A percentile compares a stretch with the other conserved stretches of the same genome.
phyloP scores from a whole-genome alignment of 495 filamentous ascomycete species.

The Aspergillus diversus region DNA sequence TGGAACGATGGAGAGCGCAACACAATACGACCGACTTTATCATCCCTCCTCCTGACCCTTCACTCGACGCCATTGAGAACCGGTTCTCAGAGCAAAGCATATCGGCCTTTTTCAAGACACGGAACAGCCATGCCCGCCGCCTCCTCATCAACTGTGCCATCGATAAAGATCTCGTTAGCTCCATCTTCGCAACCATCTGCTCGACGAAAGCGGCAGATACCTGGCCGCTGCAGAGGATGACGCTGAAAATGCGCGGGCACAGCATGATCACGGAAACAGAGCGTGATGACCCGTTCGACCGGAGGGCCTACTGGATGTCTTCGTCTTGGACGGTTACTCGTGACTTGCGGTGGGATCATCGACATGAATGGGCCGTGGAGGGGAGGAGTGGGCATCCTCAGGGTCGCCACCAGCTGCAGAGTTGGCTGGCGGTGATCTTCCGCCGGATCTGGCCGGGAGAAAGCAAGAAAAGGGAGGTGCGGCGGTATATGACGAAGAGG shows the following conservation, averaged over 20 bases:
- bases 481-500: no score
- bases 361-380: background rate
- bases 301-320: background rate
- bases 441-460: no score
- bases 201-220: background rate
- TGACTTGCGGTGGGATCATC: background rate
- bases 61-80: background rate
- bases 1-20: background rate
- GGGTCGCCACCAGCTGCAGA: no score
- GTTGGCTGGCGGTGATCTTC: no score
- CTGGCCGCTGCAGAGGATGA: background rate
- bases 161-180: background rate
- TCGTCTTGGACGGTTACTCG: background rate
- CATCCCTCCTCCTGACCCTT: background rate
- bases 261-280: background rate
- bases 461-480: no score
- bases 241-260: background rate
- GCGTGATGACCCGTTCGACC: background rate
- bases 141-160: background rate
- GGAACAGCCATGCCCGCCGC: background rate
- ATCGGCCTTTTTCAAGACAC: background rate
- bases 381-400: no score
- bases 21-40: background rate
- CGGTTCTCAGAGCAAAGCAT: background rate
- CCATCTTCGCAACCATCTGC: background rate